A percentile compares a stretch with the other conserved stretches of the same genome.
phyloP scores from a whole-genome alignment of 2,329 filamentous ascomycete genomes.

The Hyphodiscus sp. region DNA sequence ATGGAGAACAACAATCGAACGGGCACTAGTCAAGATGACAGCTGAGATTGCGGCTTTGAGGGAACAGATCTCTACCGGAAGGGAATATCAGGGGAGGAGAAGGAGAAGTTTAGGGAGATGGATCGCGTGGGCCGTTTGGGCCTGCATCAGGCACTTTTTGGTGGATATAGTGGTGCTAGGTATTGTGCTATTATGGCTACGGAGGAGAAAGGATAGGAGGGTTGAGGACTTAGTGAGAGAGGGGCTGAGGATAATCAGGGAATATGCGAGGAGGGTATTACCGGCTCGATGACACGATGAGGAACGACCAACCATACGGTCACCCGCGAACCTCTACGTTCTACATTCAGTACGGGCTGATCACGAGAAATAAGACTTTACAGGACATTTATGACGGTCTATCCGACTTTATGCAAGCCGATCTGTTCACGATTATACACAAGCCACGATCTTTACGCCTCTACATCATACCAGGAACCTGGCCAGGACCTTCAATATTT shows the following conservation, averaged over 20 bases:
- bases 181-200: conserved; percentile 65
- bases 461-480: conserved; percentile 18
- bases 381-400: not conserved
- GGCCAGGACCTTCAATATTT: conserved; percentile 16
- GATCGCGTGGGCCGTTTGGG: conserved; percentile 65
- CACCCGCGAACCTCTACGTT: not conserved
- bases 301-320: no score
- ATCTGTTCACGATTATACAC: not conserved
- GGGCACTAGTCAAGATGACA: conserved; percentile 80
- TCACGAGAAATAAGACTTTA: not conserved
- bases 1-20: conserved; percentile 80
- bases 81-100: conserved; percentile 62
- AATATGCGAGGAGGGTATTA: conserved; percentile 53
- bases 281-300: conserved; percentile 40
- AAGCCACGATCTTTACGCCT: not conserved
- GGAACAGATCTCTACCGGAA: conserved; percentile 77
- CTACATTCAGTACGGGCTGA: not conserved
- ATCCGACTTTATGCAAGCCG: not conserved
- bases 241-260: conserved; percentile 48
- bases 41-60: conserved; percentile 87
- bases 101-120: conserved; percentile 61
- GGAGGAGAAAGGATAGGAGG: conserved; percentile 61
- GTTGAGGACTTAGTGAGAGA: conserved; percentile 69
- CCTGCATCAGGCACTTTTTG: conserved; percentile 64
- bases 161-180: conserved; percentile 63